These are phyloP conservation scores for Diospyros lotus DNA, from an alignment of 148 eudicot species.

Conservation along the genomic window DNA sequence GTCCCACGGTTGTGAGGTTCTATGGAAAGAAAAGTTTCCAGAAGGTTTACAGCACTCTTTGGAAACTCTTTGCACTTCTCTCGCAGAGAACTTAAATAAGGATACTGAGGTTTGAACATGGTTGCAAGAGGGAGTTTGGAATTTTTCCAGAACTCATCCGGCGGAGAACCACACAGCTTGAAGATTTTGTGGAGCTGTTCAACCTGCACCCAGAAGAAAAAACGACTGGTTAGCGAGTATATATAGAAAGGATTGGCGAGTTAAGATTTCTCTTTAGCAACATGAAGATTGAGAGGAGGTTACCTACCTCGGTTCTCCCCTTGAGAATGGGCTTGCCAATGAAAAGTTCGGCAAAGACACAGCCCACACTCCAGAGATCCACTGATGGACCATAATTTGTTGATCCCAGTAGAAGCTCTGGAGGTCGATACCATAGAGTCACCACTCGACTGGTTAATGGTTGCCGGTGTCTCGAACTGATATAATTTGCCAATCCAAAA, in stretches of 20 bases:
- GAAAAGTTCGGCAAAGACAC: constrained; percentile 81
- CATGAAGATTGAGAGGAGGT: constrained; percentile 4
- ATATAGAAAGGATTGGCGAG: too few relatives aligned
- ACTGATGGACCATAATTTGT: constrained; percentile 72
- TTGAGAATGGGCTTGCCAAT: constrained; percentile 75
- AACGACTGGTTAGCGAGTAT: too few relatives aligned
- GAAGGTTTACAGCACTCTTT: constrained; percentile 42
- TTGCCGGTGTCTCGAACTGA: constrained; percentile 43
- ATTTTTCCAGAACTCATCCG: constrained; percentile 72
- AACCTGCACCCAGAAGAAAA: constrained; percentile 40
- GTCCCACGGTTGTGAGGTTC: constrained; percentile 77
- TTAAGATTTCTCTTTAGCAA: too few relatives aligned
- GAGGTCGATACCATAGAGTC: constrained; percentile 97
- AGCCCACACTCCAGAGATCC: constrained; percentile 93
- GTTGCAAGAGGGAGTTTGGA: constrained; percentile 70
- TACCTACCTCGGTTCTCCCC: constrained; percentile 97
- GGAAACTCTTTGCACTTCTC: constrained; percentile 67
- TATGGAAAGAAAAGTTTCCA: constrained; percentile 66
- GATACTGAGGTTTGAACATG: constrained; percentile 84
- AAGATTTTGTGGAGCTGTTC: constrained; percentile 93
- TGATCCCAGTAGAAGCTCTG: constrained; percentile 83
- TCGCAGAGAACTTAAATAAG: constrained; percentile 60
- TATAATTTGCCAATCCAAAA: constrained; percentile 80
- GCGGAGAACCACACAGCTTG: constrained; percentile 85
- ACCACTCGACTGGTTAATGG: constrained; percentile 90